Conservation (phyloP, 1,284 basidiomycete genomes). For the Leccinum laetum region DNA sequence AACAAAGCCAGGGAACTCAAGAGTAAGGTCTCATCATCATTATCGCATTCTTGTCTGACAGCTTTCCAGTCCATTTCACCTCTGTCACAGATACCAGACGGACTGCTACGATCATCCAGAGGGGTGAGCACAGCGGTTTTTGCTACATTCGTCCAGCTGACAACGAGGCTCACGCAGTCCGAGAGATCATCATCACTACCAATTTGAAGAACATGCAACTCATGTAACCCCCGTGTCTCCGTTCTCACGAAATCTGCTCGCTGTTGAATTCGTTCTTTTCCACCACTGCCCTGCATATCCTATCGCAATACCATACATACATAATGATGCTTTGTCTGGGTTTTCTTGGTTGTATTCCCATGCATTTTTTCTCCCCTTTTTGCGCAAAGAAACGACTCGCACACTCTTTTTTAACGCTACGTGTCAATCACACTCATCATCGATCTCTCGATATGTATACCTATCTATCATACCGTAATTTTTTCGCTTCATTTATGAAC, state of each 20-base stretch:
- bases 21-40: constrained; percentile 42
- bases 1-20: constrained; percentile 71
- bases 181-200: constrained; percentile 61
- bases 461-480: constrained; percentile 24
- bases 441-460: constrained; percentile 18
- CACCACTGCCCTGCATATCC: constrained; percentile 17
- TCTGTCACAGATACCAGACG: constrained; percentile 70
- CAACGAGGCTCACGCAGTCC: constrained; percentile 36
- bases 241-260: background rate
- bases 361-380: constrained; percentile 4
- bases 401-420: constrained; percentile 12
- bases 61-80: constrained; percentile 68
- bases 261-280: constrained; percentile 7
- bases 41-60: constrained; percentile 6
- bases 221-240: constrained; percentile 36
- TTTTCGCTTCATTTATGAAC: constrained; percentile 5
- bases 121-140: constrained; percentile 38
- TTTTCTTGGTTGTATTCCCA: constrained; percentile 18
- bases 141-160: background rate
- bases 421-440: constrained; percentile 1
- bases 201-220: constrained; percentile 58
- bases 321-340: background rate
- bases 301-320: constrained; percentile 9
- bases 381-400: constrained; percentile 8
- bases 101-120: constrained; percentile 56